A percentile compares a stretch with the other conserved stretches of the same genome.
Conservation (phyloP, 2,329 filamentous ascomycete species). For the Lomentospora prolificans region DNA sequence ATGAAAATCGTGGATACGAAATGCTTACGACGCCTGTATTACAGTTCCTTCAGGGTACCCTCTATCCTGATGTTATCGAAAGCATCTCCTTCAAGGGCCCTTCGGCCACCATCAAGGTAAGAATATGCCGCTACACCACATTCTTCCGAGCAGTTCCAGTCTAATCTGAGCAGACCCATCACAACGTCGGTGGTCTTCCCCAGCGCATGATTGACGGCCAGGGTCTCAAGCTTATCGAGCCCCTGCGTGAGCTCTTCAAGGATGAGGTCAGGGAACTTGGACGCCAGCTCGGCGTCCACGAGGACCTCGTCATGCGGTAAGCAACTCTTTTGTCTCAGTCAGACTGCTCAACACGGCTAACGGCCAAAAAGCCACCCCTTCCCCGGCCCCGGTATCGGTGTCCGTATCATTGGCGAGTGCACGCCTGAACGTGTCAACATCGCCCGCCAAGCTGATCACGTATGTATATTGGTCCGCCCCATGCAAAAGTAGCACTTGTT, state of each 20-base stretch:
- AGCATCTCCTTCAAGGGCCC: conserved; percentile 36
- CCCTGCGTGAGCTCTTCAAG: conserved; percentile 71
- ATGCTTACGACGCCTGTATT: not conserved
- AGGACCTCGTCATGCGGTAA: conserved; percentile 18
- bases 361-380: conserved; percentile 16
- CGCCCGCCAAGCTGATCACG: conserved; percentile 60
- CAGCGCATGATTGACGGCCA: conserved; percentile 37
- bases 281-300: conserved; percentile 21
- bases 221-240: conserved; percentile 62
- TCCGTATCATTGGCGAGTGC: conserved; percentile 76
- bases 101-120: conserved; percentile 37
- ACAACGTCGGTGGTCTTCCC: conserved; percentile 63
- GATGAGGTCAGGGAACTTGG: conserved; percentile 20
- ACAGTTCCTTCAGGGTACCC: conserved; percentile 13
- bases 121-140: conserved; percentile 17
- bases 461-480: not conserved
- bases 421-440: conserved; percentile 72
- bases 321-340: not conserved
- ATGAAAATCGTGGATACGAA: conserved; percentile 34
- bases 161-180: conserved; percentile 46
- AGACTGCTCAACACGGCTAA: not conserved
- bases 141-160: not conserved
- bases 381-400: conserved; percentile 50
- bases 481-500: not conserved
- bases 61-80: conserved; percentile 49